These are phyloP conservation scores for Tricholoma furcatifolium DNA, from an alignment of 768 basidiomycete species.

Conservation along the genomic window DNA sequence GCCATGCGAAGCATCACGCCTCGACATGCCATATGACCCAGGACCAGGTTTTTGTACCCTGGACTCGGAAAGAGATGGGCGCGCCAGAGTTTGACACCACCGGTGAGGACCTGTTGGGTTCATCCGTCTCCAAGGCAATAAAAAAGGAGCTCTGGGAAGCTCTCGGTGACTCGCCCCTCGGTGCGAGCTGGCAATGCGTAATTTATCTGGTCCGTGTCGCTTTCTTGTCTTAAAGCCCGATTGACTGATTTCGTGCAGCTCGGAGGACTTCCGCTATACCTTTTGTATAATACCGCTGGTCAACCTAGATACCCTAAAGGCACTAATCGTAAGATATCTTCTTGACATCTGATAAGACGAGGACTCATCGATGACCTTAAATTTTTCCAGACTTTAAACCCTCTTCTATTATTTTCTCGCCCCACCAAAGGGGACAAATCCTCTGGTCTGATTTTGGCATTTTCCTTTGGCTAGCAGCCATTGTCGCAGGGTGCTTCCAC, in stretches of 20 bases:
- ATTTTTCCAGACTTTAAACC: slow-evolving; percentile 70
- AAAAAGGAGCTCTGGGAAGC: slow-evolving; percentile 80
- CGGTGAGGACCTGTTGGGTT: slow-evolving; percentile 64
- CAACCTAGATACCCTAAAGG: slow-evolving; percentile 76
- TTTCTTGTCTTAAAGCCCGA: no score
- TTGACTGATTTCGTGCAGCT: slow-evolving; percentile 31
- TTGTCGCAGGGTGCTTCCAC: slow-evolving; percentile 53
- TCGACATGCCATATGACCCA: slow-evolving; percentile 91
- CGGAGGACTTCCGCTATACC: slow-evolving; percentile 84
- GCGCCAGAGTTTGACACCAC: slow-evolving; percentile 65
- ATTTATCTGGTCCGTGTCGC: slow-evolving; percentile 41
- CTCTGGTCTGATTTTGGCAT: slow-evolving; percentile 84
- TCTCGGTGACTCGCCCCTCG: slow-evolving; percentile 87
- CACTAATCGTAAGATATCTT: slow-evolving; percentile 69
- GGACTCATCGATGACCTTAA: not conserved
- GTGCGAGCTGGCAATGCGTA: slow-evolving; percentile 49
- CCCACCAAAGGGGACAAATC: slow-evolving; percentile 75
- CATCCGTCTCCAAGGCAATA: slow-evolving; percentile 63
- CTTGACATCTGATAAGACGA: no score
- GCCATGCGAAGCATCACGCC: slow-evolving; percentile 94
- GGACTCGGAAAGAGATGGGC: slow-evolving; percentile 72
- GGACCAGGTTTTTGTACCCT: slow-evolving; percentile 94
- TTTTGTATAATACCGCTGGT: slow-evolving; percentile 81
- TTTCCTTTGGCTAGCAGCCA: slow-evolving; percentile 61
- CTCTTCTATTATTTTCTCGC: slow-evolving; percentile 72